Base-by-base conservation (phyloP, 768 basidiomycete genomes). In the Kwoniella sp. region DNA sequence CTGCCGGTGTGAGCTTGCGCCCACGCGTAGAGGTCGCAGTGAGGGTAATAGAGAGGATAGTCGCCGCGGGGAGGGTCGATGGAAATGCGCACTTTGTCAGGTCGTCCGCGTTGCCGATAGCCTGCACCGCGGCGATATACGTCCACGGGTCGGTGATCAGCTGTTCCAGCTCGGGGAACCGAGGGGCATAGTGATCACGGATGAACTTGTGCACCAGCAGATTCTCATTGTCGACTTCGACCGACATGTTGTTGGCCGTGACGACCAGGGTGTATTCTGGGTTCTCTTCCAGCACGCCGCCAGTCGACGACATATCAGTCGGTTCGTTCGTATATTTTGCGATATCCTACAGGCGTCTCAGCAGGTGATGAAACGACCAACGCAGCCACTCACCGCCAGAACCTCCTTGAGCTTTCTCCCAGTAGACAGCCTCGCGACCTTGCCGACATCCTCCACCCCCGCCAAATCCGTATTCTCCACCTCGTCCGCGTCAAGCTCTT, bases 121-220 rank as follows among this genome's bases (percentile, higher is more conserved):
- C 83, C 52, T 88, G 84, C 11, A 96, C 93, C 9, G 93, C 85
- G 25, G 85, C 84, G 59, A 93, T 90, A 76, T 89, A 98, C 80
- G 91, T 88, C 42, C 83, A 79, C 7, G 95, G 88, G 62, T 96
- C 91, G 3, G 84, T 82, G 17, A 99, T 87, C 27, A 99, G 82
- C 65, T 95, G 89, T 73, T 98, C 95, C 25, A 99, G 82, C 66
- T 98, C 95, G 23, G 95, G 93, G 74, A 99, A 99, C 58, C 89
- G 88, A 25, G 87, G 81, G 0, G 87, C 83, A 73, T 98, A 99
- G 75, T 96, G 93, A 71, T 99, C 95, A 57, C 95, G 85, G 68
- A 98, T 92, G 79, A 96, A 98, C 88, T 99, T 99, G 78, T 99
- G 89, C 0, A 99, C 92, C 27, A 99, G 80, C 29, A 99, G 79